Evolutionary conservation across 2,329 filamentous ascomycete species (phyloP).

Genomic region (Colletotrichum sp.): DNA sequence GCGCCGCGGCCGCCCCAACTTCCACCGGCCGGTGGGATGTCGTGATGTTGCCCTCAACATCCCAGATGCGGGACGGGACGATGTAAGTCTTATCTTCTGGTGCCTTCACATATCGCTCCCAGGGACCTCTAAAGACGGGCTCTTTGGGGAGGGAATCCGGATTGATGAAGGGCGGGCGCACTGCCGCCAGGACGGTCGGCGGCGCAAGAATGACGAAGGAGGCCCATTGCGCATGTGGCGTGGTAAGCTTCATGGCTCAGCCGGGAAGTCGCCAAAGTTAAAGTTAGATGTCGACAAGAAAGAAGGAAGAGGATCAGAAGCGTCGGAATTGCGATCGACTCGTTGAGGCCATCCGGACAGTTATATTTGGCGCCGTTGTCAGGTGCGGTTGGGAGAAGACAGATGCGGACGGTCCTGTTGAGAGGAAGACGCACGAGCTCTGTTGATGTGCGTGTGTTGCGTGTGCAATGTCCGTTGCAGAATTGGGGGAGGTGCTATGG

Average conservation of each 20-base stretch:
- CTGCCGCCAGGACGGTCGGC: not conserved
- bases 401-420: not conserved
- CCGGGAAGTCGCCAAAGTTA: not conserved
- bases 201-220: not conserved
- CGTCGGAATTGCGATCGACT: not conserved
- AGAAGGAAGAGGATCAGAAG: not conserved
- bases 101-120: slow-evolving; percentile 42
- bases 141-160: slow-evolving; percentile 30
- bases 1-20: slow-evolving; percentile 6
- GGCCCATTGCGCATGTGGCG: not conserved
- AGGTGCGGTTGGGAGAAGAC: not conserved
- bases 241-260: slow-evolving; percentile 1
- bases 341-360: slow-evolving; percentile 1
- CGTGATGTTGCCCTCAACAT: slow-evolving; percentile 35
- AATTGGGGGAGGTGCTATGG: not conserved
- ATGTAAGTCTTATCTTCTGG: slow-evolving; percentile 38
- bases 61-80: slow-evolving; percentile 34
- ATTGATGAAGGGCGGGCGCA: slow-evolving; percentile 21
- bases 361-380: not conserved
- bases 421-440: not conserved
- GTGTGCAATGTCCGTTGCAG: slow-evolving; percentile 1
- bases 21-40: slow-evolving; percentile 9
- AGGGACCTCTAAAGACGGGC: slow-evolving; percentile 42
- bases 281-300: not conserved
- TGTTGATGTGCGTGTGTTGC: not conserved